Evolutionary conservation across 345 rosid genomes (phyloP).

Genomic region (Gossypium herbaceum): DNA sequence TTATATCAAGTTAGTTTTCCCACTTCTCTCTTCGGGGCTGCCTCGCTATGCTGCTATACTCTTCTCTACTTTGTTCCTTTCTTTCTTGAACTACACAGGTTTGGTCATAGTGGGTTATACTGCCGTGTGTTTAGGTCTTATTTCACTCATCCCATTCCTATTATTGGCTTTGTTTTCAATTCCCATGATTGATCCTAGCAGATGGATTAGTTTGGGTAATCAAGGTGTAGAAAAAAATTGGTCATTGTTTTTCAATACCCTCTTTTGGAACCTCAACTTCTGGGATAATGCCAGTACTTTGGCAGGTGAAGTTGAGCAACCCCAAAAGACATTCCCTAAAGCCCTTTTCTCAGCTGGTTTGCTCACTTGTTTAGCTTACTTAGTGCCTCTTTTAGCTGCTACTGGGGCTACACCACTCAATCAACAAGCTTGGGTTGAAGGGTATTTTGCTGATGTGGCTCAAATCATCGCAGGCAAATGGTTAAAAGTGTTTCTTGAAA

Average conservation of each 20-base stretch:
- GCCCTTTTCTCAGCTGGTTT: slow-evolving; percentile 50
- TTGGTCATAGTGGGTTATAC: slow-evolving; percentile 48
- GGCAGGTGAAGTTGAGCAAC: slow-evolving; percentile 60
- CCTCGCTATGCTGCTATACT: slow-evolving; percentile 35
- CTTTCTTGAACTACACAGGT: slow-evolving; percentile 52
- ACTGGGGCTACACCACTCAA: slow-evolving; percentile 59
- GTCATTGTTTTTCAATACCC: slow-evolving; percentile 59
- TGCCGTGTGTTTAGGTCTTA: slow-evolving; percentile 43
- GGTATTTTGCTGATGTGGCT: slow-evolving; percentile 54
- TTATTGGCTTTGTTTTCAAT: slow-evolving; percentile 42
- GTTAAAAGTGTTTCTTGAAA: slow-evolving; percentile 61
- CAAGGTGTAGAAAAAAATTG: slow-evolving; percentile 53
- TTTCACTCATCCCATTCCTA: slow-evolving; percentile 54
- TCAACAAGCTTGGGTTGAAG: slow-evolving; percentile 57
- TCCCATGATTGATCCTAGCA: slow-evolving; percentile 44
- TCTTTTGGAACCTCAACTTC: slow-evolving; percentile 73
- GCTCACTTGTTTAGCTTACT: slow-evolving; percentile 47
- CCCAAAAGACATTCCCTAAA: slow-evolving; percentile 44
- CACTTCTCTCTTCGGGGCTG: slow-evolving; percentile 32
- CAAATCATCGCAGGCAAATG: slow-evolving; percentile 73
- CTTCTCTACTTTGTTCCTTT: slow-evolving; percentile 31
- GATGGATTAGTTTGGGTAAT: slow-evolving; percentile 60
- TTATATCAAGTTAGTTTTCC: slow-evolving; percentile 41
- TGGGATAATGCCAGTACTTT: slow-evolving; percentile 65
- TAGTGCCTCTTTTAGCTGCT: slow-evolving; percentile 57